phyloP scores from a whole-genome alignment of 2,329 filamentous ascomycete species.

The Colletotrichum sublineola region DNA sequence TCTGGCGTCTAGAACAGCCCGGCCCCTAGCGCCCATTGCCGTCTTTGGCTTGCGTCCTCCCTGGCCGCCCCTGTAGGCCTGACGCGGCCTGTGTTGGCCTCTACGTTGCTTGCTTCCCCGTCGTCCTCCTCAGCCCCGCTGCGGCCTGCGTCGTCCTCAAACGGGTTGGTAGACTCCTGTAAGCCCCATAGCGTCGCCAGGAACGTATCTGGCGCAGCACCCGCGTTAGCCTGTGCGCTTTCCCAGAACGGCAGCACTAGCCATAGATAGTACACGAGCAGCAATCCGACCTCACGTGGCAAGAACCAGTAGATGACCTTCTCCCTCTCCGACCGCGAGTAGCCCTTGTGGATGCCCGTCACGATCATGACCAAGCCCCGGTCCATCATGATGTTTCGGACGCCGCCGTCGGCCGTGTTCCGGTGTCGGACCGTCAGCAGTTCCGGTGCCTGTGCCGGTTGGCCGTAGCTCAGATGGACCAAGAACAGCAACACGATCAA shows the following conservation, averaged over 20 bases:
- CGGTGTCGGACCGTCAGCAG: not conserved
- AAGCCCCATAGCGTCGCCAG: not conserved
- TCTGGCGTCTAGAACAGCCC: not conserved
- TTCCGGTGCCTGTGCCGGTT: not conserved
- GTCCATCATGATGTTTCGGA: not conserved
- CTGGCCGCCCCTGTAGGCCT: not conserved
- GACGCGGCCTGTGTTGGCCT: not conserved
- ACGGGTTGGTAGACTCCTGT: not conserved
- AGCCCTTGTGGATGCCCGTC: not conserved
- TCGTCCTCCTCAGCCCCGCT: too few species aligned
- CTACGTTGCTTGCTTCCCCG: not conserved
- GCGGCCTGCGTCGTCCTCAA: too few species aligned
- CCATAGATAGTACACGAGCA: not conserved
- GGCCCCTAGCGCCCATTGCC: not conserved
- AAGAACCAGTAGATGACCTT: not conserved
- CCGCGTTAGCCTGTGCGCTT: not conserved
- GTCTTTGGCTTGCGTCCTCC: not conserved
- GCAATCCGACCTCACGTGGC: not conserved
- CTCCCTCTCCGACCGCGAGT: not conserved
- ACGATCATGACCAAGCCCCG: not conserved
- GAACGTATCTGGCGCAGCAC: not conserved
- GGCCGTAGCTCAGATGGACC: not conserved
- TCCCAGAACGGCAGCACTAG: not conserved
- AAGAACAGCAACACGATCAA: not conserved
- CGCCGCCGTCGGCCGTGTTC: not conserved